Percentiles rank a stretch among this genome's conserved stretches.
These are phyloP conservation scores for Fragaria vesca DNA, from an alignment of 306 rosid genomes.

Conservation along the genomic window DNA sequence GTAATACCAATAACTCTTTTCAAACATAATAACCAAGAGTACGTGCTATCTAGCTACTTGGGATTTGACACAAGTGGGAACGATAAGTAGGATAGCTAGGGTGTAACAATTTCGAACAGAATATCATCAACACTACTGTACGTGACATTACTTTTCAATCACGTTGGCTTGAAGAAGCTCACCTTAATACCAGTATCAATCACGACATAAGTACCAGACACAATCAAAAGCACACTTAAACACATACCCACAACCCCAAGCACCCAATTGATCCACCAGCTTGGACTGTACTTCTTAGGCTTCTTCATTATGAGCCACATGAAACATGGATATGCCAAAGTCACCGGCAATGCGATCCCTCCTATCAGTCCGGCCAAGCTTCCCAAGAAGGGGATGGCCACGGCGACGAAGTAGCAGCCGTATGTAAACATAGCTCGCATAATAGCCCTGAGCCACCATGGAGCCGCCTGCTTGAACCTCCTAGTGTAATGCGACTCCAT, in stretches of 20 bases:
- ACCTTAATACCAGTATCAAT: constrained; percentile 32
- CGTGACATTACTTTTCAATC: background rate
- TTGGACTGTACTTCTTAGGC: constrained; percentile 29
- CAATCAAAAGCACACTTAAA: constrained; percentile 30
- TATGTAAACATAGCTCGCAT: constrained; percentile 31
- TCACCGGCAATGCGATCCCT: constrained; percentile 49
- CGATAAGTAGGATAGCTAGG: background rate
- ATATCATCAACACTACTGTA: background rate
- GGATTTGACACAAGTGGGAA: constrained; percentile 1
- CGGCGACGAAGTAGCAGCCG: constrained; percentile 34
- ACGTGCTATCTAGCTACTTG: background rate
- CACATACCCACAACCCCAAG: constrained; percentile 36
- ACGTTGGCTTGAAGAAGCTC: constrained; percentile 47
- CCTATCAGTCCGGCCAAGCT: constrained; percentile 46
- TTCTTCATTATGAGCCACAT: constrained; percentile 56
- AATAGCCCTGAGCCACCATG: constrained; percentile 45
- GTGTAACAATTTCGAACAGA: constrained; percentile 1
- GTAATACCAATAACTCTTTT: background rate
- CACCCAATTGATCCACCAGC: constrained; percentile 44
- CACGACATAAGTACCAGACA: constrained; percentile 36
- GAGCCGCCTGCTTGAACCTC: constrained; percentile 40
- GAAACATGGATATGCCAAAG: constrained; percentile 50
- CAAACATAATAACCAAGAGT: constrained; percentile 3
- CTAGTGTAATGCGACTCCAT: constrained; percentile 39
- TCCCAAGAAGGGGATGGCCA: constrained; percentile 45